phyloP scores from a whole-genome alignment of 108 stramenopile species.

The Fragilariopsis cylindrus region DNA sequence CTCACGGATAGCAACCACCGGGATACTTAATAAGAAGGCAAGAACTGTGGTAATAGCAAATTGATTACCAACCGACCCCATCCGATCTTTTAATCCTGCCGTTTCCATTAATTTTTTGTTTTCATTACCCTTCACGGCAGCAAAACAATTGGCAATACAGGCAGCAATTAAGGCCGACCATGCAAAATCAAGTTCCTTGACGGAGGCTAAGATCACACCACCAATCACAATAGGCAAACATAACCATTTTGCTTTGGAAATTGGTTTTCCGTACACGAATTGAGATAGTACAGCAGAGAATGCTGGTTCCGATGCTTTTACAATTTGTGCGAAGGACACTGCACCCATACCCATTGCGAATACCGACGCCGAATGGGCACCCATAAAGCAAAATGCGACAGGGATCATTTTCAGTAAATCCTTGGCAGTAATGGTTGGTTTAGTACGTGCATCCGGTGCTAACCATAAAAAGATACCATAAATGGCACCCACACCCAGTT shows the following conservation, averaged over 20 bases:
- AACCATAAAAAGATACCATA: conserved; percentile 91
- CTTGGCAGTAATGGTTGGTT: conserved; percentile 66
- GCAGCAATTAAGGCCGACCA: conserved; percentile 84
- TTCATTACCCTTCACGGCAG: conserved; percentile 92
- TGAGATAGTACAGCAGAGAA: conserved; percentile 90
- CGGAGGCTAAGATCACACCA: conserved; percentile 88
- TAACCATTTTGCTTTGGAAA: conserved; percentile 92
- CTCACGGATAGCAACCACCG: conserved; percentile 69
- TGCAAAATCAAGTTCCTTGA: conserved; percentile 94
- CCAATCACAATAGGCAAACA: conserved; percentile 94
- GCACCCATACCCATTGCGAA: conserved; percentile 91
- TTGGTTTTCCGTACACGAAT: conserved; percentile 84
- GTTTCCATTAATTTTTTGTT: conserved; percentile 96
- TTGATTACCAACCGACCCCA: conserved; percentile 91
- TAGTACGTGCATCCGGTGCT: conserved; percentile 84
- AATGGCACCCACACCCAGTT: conserved; percentile 84
- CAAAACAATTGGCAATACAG: conserved; percentile 92
- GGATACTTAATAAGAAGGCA: conserved; percentile 82
- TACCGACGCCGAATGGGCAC: conserved; percentile 89
- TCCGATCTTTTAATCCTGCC: conserved; percentile 82
- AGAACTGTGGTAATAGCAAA: conserved; percentile 88
- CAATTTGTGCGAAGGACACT: conserved; percentile 94
- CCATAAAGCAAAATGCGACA: conserved; percentile 91
- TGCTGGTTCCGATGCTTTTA: conserved; percentile 93
- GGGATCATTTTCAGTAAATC: conserved; percentile 89